Evolutionary conservation across 176 grass and related monocot genomes (phyloP), one percentile per base, ranked within the genome.

Genomic region (Coix lacrymajobi): DNA sequence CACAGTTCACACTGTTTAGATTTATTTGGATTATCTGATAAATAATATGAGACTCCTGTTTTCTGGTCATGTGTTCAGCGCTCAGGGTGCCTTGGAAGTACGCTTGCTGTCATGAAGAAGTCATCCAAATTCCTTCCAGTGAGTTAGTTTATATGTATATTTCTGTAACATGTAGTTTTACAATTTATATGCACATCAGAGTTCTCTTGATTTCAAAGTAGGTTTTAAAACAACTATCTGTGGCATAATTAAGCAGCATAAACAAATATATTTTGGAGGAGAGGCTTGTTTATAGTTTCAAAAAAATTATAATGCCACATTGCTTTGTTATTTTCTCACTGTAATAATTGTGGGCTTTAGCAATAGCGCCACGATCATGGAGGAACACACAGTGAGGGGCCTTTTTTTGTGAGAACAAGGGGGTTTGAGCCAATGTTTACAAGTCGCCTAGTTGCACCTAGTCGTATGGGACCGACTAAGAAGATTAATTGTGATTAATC

Each of bases 41-140:
- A 65, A 78, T 63, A 16, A 34, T 69, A 17, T 66, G 7, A 61
- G 24, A 76, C 40, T 14, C 38, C 2, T 44, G 26, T 62, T 75
- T 60, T 69, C 3, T 44, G 20, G 46, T 9, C 1, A 41, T 74
- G 36, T 68, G 30, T 15, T 90, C 90, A 97, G 95, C 92, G 92
- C 10, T 92, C 95, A 45, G 88, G 95, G 77, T 97, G 95, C 87
- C 95, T 97, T 80, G 95, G 92, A 84, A 94, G 92, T 60, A 51
- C 95, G 14, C 86, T 97, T 7, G 95, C 95, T 85, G 95, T 97
- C 30, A 97, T 97, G 95, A 97, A 97, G 65, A 97, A 94, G 62
- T 90, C 89, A 73, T 97, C 92, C 20, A 97, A 97, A 62, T 92
- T 90, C 61, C 92, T 97, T 40, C 92, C 91, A 46, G 94, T 97